Percentiles rank a stretch among this genome's conserved stretches.
These are phyloP conservation scores for Celoporthe dispersa DNA, from an alignment of 2,329 filamentous ascomycete species.

Conservation along the genomic window DNA sequence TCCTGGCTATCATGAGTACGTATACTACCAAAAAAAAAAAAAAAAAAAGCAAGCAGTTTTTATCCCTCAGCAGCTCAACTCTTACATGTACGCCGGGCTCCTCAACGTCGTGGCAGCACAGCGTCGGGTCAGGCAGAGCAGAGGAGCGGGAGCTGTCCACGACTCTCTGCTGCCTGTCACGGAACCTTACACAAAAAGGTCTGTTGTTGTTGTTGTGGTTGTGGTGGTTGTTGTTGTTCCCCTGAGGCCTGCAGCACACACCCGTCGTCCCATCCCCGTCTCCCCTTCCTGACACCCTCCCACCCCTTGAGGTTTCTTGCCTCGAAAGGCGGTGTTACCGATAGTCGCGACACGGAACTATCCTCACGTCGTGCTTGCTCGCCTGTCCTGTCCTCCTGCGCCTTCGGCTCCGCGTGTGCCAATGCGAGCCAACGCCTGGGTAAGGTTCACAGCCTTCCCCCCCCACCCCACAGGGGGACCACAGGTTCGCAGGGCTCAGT, in stretches of 20 bases:
- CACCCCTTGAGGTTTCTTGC: not conserved
- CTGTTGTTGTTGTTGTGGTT: no score
- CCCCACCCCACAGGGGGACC: slow-evolving; percentile 1
- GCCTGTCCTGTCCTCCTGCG: not conserved
- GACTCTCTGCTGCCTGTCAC: not conserved
- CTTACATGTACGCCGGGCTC: not conserved
- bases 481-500: slow-evolving; percentile 14
- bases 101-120: not conserved
- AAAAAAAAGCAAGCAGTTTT: not conserved
- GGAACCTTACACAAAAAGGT: not conserved
- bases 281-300: not conserved
- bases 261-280: not conserved
- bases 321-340: slow-evolving; percentile 27
- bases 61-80: not conserved
- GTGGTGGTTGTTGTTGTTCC: not conserved
- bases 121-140: not conserved
- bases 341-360: not conserved
- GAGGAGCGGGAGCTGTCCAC: not conserved
- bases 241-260: slow-evolving; percentile 17
- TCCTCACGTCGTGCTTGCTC: not conserved
- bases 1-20: no score
- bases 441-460: slow-evolving; percentile 22
- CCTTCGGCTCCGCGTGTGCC: not conserved
- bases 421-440: not conserved
- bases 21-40: no score